Evolutionary conservation across 1,139 yeast species (phyloP).

Genomic region (Kazachstania sp.): DNA sequence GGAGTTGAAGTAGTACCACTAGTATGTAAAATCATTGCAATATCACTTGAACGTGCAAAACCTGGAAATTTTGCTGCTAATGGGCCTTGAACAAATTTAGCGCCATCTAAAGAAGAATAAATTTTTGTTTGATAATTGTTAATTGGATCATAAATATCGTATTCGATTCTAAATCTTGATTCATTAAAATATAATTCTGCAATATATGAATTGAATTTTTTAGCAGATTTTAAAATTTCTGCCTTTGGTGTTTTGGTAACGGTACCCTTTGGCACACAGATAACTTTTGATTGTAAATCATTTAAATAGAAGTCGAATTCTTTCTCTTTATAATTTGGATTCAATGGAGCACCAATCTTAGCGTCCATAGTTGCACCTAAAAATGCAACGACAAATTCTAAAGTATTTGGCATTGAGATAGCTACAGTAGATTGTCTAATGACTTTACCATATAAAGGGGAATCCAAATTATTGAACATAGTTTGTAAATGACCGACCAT

Average conservation of each 20-base stretch:
- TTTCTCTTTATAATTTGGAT: constrained; percentile 47
- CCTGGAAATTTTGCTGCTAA: constrained; percentile 33
- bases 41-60: constrained; percentile 39
- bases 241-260: constrained; percentile 20
- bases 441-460: constrained; percentile 32
- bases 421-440: constrained; percentile 43
- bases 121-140: constrained; percentile 22
- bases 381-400: constrained; percentile 49
- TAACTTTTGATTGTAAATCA: constrained; percentile 47
- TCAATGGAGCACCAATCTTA: constrained; percentile 56
- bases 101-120: constrained; percentile 28
- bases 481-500: constrained; percentile 39
- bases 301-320: constrained; percentile 57
- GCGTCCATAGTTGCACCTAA: constrained; percentile 47
- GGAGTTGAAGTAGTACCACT: constrained; percentile 69
- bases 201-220: constrained; percentile 37
- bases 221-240: constrained; percentile 45
- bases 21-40: constrained; percentile 58
- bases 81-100: constrained; percentile 28
- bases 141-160: constrained; percentile 33
- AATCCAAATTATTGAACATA: constrained; percentile 32
- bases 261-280: constrained; percentile 48
- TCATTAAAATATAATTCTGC: constrained; percentile 44
- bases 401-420: constrained; percentile 48
- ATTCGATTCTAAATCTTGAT: constrained; percentile 35